Conservation (phyloP, 1,139 yeast genomes). For the Pichia sp. region DNA sequence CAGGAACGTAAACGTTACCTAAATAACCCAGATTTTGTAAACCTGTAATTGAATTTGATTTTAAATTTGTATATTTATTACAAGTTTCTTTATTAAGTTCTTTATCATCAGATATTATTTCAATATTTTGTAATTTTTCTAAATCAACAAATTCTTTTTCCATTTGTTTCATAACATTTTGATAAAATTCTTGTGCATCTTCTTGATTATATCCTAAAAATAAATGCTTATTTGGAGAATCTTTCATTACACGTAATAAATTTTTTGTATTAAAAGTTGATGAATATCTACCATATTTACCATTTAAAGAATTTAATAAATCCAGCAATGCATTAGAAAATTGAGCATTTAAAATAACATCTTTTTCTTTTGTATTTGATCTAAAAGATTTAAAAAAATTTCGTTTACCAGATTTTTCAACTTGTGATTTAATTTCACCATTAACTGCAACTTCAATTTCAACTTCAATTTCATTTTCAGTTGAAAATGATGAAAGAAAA, state of each 20-base stretch:
- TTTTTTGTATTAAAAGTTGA: constrained; percentile 64
- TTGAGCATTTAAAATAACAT: too few relatives aligned
- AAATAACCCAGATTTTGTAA: constrained; percentile 46
- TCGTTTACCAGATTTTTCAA: background rate
- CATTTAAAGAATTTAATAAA: constrained; percentile 50
- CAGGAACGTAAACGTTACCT: constrained; percentile 65
- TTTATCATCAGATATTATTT: background rate
- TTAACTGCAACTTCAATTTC: background rate
- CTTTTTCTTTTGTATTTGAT: too few relatives aligned
- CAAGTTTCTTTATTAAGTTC: background rate
- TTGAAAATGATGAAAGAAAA: constrained; percentile 36
- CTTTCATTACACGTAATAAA: constrained; percentile 65
- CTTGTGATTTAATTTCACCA: background rate
- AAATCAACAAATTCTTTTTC: constrained; percentile 50
- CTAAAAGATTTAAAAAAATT: background rate
- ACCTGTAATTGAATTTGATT: constrained; percentile 35
- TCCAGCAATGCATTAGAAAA: constrained; percentile 51
- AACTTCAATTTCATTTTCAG: background rate
- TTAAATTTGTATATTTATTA: constrained; percentile 22
- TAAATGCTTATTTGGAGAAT: constrained; percentile 71
- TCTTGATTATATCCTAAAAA: constrained; percentile 84
- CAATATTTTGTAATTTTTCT: constrained; percentile 6
- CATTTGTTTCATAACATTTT: constrained; percentile 63
- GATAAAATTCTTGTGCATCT: constrained; percentile 93
- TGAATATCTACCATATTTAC: constrained; percentile 45